Evolutionary conservation across 257 asterid species (phyloP).

Genomic region (Fraxinus quadrangulata): DNA sequence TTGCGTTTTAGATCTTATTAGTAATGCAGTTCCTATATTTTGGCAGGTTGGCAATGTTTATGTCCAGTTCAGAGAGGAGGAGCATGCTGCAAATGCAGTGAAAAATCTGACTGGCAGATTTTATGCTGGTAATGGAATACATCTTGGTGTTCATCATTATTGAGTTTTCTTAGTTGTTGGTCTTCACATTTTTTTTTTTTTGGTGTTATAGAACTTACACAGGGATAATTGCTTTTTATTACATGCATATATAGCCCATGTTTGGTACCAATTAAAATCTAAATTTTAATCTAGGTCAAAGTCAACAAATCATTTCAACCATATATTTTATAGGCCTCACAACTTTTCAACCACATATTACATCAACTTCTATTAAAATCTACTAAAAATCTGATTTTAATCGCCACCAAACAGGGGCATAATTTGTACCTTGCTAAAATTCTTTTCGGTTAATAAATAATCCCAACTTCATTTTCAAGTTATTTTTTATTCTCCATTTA

Average conservation of each 20-base stretch:
- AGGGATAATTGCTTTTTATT: background rate
- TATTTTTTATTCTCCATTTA: background rate
- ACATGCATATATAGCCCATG: background rate
- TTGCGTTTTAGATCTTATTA: background rate
- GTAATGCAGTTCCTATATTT: background rate
- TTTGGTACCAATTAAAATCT: no score
- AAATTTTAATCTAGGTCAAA: no score
- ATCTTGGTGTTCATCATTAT: background rate
- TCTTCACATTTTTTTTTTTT: background rate
- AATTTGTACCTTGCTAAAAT: background rate
- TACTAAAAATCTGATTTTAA: no score
- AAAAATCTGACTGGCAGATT: constrained; percentile 83
- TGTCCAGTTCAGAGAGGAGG: constrained; percentile 96
- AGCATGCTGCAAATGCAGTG: constrained; percentile 90
- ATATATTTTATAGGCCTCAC: no score
- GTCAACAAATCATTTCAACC: no score
- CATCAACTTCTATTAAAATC: no score
- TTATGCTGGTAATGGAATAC: constrained; percentile 66
- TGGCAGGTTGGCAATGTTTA: constrained; percentile 95
- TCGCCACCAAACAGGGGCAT: no score
- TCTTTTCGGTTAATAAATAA: background rate
- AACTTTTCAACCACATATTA: no score
- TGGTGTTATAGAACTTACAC: background rate
- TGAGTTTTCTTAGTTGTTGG: background rate
- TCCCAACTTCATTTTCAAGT: background rate